Evolutionary conservation across 2,329 filamentous ascomycete genomes (phyloP), one percentile per base, ranked within the genome.

Genomic region (Tothia fuscella): DNA sequence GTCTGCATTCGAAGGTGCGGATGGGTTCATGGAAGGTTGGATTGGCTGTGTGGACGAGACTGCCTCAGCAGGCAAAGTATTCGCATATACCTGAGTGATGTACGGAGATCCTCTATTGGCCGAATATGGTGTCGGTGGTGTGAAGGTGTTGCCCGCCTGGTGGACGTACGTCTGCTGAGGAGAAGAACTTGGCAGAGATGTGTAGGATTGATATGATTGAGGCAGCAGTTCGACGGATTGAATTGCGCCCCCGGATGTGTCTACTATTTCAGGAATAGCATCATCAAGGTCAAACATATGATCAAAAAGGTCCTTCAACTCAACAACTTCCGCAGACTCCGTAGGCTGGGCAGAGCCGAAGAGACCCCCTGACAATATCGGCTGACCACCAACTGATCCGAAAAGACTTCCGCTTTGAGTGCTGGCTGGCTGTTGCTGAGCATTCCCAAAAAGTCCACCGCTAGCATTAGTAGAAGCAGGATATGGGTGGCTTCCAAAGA

Each of bases 241-340:
- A n/a, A n/a, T n/a, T n/a, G n/a, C n/a, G n/a, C n/a, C n/a, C n/a
- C n/a, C n/a, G n/a, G n/a, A n/a, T n/a, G n/a, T n/a, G n/a, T n/a
- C n/a, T 4, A 16, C 37, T n/a, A 40, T 28, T 13, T 16, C 24
- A 4, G 5, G n/a, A 6, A 25, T 26, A 19, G 21, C 37, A 7
- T 40, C 24, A 30, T 31, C 22, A 16, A 37, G 12, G 16, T 40
- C 37, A 16, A 40, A 30, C 14, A 40, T 30, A 16, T 40, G 37
- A 26, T 30, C 37, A 30, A 30, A 31, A 6, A 40, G 7, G 10
- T 40, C 37, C 4, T 22, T n/a, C 24, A 40, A 9, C 13, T 40
- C 37, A 30, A 29, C 25, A 3, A 40, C 26, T 6, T 28, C 4
- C 12, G 28, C 31, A n/a, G 20, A n/a, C n/a, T 40, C 14, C 7